Evolutionary conservation across 2,329 filamentous ascomycete species (phyloP), one percentile per base, ranked within the genome.

Genomic region (Aspergillus fumigatiaffinis): DNA sequence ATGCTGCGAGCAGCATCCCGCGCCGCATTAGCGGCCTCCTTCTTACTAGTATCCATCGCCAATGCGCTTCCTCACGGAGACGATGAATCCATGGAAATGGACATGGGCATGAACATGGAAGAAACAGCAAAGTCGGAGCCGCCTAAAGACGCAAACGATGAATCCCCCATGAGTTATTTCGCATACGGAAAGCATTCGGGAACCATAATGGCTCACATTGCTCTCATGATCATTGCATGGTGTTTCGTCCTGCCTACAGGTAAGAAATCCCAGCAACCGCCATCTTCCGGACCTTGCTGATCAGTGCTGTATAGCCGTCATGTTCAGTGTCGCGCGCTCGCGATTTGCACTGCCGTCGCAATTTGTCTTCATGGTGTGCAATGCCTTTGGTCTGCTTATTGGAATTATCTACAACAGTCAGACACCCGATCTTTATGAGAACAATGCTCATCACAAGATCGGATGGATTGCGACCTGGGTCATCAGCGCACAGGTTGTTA

Each of bases 401-500:
- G 86, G 84, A 7, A 81, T 84, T 51, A 77, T 91, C 35, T 96
- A 96, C 79, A 91, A 94, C 71, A 81, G 83, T 57, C 86, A 84
- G 61, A 96, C 91, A 0, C 91, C 92, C 1, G 90, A 96, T 69
- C 78, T 97, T 23, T 97, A 96, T 71, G 86, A 87, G 32, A 87
- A 89, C 70, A 96, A 96, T 70, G 84, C 88, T n/a, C 92, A 97
- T 73, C 87, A 92, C 77, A 92, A 90, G 72, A 82, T 93, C 47
- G 92, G 92, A 54, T 97, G 93, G 93, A 80, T 90, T 46, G 82
- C 88, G 29, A 93, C 89, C 3, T 89, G 85, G 80, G 79, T 92
- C 3, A 80, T 89, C 10, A 81, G 80, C 53, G 85, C 82, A 0
- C 93, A 96, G 76, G 81, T 88, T 17, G 66, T 88, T 42, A 78